Conservation (phyloP, 2,329 filamentous ascomycete genomes). For the Thermothelomyces thermophilus region DNA sequence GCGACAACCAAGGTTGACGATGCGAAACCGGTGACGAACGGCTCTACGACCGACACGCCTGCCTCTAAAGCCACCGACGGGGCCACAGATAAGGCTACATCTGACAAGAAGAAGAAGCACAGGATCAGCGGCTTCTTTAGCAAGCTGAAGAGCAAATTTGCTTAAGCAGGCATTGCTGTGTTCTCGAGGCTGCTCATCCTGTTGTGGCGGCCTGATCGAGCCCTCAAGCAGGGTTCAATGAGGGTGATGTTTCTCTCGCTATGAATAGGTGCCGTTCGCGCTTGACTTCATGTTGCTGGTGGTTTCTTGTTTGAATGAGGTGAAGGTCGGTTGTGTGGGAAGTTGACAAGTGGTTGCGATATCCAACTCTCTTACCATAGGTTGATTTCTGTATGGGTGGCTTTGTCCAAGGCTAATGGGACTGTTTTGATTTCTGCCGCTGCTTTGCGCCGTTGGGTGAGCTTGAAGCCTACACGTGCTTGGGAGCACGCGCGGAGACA, state of each 20-base stretch:
- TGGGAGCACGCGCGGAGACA: no score
- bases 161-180: slow-evolving; percentile 3
- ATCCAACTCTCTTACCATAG: slow-evolving; percentile 4
- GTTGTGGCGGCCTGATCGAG: background rate
- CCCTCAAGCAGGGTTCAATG: background rate
- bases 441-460: no score
- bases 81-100: slow-evolving; percentile 22
- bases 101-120: slow-evolving; percentile 61
- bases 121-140: slow-evolving; percentile 56
- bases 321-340: slow-evolving; percentile 1
- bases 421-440: background rate
- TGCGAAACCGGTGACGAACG: slow-evolving; percentile 18
- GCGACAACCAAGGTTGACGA: slow-evolving; percentile 10
- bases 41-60: slow-evolving; percentile 8
- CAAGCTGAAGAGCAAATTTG: slow-evolving; percentile 47
- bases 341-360: slow-evolving; percentile 6
- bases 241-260: background rate
- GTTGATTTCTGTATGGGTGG: slow-evolving; percentile 1
- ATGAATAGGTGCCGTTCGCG: no score
- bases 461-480: no score
- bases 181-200: background rate
- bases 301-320: background rate
- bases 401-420: slow-evolving; percentile 1
- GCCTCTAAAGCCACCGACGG: slow-evolving; percentile 14
- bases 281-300: background rate